Evolutionary conservation across 2,329 filamentous ascomycete genomes (phyloP).

Genomic region (Cordyceps tenuipes): DNA sequence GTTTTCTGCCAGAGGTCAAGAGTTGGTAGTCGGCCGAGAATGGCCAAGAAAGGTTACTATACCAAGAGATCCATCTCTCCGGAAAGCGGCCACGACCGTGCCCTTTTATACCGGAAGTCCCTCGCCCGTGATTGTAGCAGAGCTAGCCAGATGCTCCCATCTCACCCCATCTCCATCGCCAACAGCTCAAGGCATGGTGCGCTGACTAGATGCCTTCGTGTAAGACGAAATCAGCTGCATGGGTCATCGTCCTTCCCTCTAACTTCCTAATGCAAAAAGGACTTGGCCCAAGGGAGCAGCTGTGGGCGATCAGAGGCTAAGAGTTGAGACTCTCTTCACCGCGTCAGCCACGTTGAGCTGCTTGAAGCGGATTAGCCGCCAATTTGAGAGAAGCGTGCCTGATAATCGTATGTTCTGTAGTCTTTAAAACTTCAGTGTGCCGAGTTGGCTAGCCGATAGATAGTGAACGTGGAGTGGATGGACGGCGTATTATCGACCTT

Average conservation of each 20-base stretch:
- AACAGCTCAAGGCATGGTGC: background rate
- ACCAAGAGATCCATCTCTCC: background rate
- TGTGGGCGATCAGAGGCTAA: background rate
- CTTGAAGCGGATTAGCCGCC: background rate
- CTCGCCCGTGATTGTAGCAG: too few species aligned
- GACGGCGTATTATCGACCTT: background rate
- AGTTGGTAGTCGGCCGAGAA: background rate
- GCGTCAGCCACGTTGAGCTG: background rate
- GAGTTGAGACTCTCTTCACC: background rate
- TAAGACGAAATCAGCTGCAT: background rate
- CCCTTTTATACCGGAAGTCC: background rate
- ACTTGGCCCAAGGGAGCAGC: background rate
- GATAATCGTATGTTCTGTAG: background rate
- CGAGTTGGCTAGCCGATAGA: background rate
- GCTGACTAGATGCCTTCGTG: background rate
- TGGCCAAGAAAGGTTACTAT: background rate
- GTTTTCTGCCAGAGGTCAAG: background rate
- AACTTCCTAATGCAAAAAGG: background rate
- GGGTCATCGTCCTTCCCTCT: background rate
- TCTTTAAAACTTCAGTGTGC: background rate
- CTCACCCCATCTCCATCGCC: background rate
- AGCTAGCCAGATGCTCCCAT: background rate
- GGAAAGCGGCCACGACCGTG: background rate
- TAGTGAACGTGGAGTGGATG: background rate
- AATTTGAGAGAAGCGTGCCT: too few species aligned